Evolutionary conservation across 139 green algal species (phyloP), one percentile per base, ranked within the genome.

Genomic region (Tetradesmus obliquus): DNA sequence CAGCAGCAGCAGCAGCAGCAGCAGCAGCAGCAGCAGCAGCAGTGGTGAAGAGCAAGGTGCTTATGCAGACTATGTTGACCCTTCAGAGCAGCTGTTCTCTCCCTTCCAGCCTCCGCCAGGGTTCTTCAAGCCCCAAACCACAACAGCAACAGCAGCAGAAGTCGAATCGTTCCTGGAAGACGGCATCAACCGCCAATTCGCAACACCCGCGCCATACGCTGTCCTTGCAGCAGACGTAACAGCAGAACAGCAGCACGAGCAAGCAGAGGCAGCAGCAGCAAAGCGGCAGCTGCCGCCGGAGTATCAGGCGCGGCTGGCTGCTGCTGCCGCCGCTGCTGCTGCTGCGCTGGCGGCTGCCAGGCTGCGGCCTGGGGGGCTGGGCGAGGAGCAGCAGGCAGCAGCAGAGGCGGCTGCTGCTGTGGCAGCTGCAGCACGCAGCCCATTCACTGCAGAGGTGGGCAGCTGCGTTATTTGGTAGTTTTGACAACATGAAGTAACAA

Each of bases 241-340:
- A 55, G 2, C 20, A 87, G 19, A 5, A 55, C 82, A 72, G 82
- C 55, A 87, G 82, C 55, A 17, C 3, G 19, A 71, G 55, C n/a
- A 55, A 17, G 66, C 66, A 76, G 66, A n/a, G 24, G 62, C n/a
- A 12, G 62, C 54, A 53, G 82, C 60, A 72, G 55, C 82, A 54
- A 88, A 79, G 57, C 55, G 51, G 57, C 57, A 88, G 57, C 58
- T 82, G 85, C 85, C 85, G 22, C 62, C 85, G 69, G 85, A 89
- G 54, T 82, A 66, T 20, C 85, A 82, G 22, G 13, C 53, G 4
- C 10, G 58, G 20, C 58, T 88, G 17, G 85, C 85, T 22, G 55
- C 7, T 20, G 32, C 51, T 45, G 85, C 85, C 19, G 53, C 60
- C 20, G 85, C 45, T 82, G 66, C 85, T 81, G 85, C 62, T 62